Base-by-base conservation (phyloP, 352 stramenopile species). In the Phytophthora vignae region DNA sequence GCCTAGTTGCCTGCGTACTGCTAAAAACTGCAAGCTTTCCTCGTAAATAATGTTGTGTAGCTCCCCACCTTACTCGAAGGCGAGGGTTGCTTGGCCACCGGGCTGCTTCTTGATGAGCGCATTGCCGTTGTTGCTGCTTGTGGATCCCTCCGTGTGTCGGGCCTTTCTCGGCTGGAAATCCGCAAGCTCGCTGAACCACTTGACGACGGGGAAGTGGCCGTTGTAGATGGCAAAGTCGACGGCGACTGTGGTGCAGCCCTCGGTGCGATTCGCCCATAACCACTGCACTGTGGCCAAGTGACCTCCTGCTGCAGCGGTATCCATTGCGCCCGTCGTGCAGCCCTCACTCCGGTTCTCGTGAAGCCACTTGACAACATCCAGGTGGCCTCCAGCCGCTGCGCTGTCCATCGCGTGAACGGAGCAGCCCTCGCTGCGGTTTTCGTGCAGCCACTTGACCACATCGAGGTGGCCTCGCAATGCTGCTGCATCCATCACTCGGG, bases 151-250 rank as follows among this genome's bases (percentile, higher is more conserved):
- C 4, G 64, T 73, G 53, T 64, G 60, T n/a, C 69, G 69, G n/a
- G 65, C 46, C 46, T 8, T 55, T 54, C 48, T 40, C 27, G 65
- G 69, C 12, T 72, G 64, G 67, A 77, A 74, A 64, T 77, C 53
- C 31, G 69, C 69, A 27, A 78, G 76, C 19, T 83, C 70, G 50
- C 75, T 79, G 64, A 85, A 82, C 67, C 70, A 93, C 59, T 80
- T 81, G 14, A 91, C 75, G 10, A 92, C 81, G 14, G 84, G 57
- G 22, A 92, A 71, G 53, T 95, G 81, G 21, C 84, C 82, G 53
- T 91, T 92, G 78, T 84, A 91, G 25, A 84, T 80, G 15, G 88
- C 88, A 55, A 90, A 90, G 61, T 87, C 79, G 46, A 90, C 81
- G 5, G 84, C 88, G 2, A 90, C 84, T 2, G 84, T 76, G 8